Conservation (phyloP, 805 yeast species). For the Babjeviella inositovora region DNA sequence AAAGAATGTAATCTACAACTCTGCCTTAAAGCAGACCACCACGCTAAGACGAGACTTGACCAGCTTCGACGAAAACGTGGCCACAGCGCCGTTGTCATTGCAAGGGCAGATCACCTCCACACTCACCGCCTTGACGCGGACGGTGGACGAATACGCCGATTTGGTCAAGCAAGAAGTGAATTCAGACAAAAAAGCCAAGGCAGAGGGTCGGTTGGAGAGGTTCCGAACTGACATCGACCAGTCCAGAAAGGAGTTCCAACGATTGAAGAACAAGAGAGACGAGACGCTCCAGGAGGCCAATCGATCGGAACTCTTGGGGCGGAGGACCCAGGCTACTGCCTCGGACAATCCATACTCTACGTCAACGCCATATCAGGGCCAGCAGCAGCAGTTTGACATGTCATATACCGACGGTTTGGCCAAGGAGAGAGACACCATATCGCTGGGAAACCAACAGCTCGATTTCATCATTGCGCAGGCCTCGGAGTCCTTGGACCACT, state of each 20-base stretch:
- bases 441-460: constrained; percentile 65
- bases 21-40: constrained; percentile 76
- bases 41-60: constrained; percentile 54
- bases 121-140: constrained; percentile 55
- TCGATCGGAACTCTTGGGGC: constrained; percentile 26
- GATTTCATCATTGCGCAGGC: constrained; percentile 91
- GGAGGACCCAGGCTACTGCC: constrained; percentile 12
- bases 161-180: constrained; percentile 42
- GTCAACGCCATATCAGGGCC: constrained; percentile 6
- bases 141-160: constrained; percentile 52
- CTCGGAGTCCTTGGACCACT: constrained; percentile 65
- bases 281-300: constrained; percentile 21
- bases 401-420: constrained; percentile 44
- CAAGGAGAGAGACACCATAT: constrained; percentile 69
- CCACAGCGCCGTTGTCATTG: constrained; percentile 57
- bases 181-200: constrained; percentile 36
- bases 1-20: constrained; percentile 43
- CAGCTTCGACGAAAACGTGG: constrained; percentile 46
- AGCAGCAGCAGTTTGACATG: constrained; percentile 10
- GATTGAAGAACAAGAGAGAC: constrained; percentile 41
- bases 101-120: constrained; percentile 69
- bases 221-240: constrained; percentile 32
- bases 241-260: constrained; percentile 31
- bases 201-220: constrained; percentile 40
- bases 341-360: constrained; percentile 35